Percentiles rank a stretch among this genome's conserved stretches.
These are phyloP conservation scores for Thermomucor indicae-seudaticae DNA, from an alignment of 371 early-diverging fungal genomes.

Conservation along the genomic window DNA sequence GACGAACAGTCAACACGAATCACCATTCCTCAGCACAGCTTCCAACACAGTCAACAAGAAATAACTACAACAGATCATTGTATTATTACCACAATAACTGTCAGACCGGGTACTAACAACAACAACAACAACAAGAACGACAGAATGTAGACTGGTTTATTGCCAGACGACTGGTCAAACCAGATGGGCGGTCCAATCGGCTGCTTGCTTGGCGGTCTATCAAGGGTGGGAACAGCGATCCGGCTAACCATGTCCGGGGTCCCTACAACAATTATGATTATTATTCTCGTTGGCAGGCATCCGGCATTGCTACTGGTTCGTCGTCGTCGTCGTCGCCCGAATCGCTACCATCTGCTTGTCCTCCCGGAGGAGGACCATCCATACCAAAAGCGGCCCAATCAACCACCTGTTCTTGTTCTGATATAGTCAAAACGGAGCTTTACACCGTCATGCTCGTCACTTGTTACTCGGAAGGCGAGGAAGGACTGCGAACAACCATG, in stretches of 20 bases:
- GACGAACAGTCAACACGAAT: no score
- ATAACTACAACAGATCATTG: no score
- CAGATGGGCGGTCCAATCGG: slow-evolving; percentile 46
- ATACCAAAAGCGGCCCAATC: neutral
- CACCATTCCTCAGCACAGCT: no score
- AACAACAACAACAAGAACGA: no score
- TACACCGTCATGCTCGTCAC: slow-evolving; percentile 64
- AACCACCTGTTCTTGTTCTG: slow-evolving; percentile 13
- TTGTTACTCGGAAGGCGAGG: slow-evolving; percentile 81
- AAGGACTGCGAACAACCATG: slow-evolving; percentile 73
- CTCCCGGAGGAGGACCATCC: neutral
- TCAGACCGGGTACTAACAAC: no score
- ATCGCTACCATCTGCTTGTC: neutral
- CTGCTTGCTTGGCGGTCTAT: slow-evolving; percentile 49
- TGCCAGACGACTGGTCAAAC: slow-evolving; percentile 40
- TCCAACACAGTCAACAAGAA: no score
- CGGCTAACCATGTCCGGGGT: slow-evolving; percentile 41
- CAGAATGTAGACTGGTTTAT: no score
- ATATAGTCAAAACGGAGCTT: slow-evolving; percentile 41
- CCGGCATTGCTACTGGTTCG: slow-evolving; percentile 1
- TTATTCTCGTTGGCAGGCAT: no score
- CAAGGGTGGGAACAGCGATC: slow-evolving; percentile 43
- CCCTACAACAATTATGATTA: slow-evolving; percentile 43
- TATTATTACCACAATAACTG: no score
- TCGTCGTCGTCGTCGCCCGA: slow-evolving; percentile 2